Evolutionary conservation across 352 stramenopile genomes (phyloP).

Genomic region (Globisporangium mamillatum): DNA sequence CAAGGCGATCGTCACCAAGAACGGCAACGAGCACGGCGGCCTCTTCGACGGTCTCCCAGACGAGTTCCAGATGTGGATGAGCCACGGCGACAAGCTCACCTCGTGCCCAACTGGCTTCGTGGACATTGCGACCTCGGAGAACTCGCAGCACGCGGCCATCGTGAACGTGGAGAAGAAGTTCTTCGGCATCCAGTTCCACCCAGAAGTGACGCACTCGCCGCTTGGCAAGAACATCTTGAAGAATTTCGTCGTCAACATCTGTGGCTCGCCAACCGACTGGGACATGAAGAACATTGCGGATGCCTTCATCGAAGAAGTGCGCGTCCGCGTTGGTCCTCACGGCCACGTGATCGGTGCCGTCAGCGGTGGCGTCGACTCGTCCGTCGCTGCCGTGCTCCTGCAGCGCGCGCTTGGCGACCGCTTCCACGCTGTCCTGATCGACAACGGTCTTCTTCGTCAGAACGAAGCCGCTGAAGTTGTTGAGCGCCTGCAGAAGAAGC

Average conservation of each 20-base stretch:
- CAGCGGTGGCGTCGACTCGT: constrained; percentile 98
- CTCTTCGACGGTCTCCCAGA: constrained; percentile 91
- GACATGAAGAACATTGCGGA: constrained; percentile 96
- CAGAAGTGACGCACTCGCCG: constrained; percentile 96
- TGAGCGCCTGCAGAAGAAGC: constrained; percentile 84
- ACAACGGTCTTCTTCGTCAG: constrained; percentile 97
- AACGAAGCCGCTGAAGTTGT: constrained; percentile 94
- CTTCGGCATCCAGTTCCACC: constrained; percentile 98
- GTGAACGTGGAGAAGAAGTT: constrained; percentile 93
- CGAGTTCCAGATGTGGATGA: constrained; percentile 99
- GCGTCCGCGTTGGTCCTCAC: constrained; percentile 89
- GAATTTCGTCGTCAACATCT: constrained; percentile 98
- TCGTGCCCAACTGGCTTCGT: constrained; percentile 92
- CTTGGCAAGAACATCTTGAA: constrained; percentile 93
- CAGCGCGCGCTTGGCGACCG: constrained; percentile 95
- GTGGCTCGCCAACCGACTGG: constrained; percentile 94
- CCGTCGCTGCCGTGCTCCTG: constrained; percentile 97
- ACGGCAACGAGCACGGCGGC: constrained; percentile 44
- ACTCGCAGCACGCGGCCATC: constrained; percentile 94
- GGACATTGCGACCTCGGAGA: constrained; percentile 84
- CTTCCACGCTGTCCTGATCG: constrained; percentile 99
- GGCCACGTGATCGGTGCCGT: constrained; percentile 98
- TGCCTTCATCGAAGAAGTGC: constrained; percentile 88
- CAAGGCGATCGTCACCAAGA: constrained; percentile 92
- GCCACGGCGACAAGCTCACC: constrained; percentile 98